Percentiles rank a stretch among this genome's conserved stretches.
Evolutionary conservation across 108 stramenopile species (phyloP).

Genomic region (Nitzschia palea): DNA sequence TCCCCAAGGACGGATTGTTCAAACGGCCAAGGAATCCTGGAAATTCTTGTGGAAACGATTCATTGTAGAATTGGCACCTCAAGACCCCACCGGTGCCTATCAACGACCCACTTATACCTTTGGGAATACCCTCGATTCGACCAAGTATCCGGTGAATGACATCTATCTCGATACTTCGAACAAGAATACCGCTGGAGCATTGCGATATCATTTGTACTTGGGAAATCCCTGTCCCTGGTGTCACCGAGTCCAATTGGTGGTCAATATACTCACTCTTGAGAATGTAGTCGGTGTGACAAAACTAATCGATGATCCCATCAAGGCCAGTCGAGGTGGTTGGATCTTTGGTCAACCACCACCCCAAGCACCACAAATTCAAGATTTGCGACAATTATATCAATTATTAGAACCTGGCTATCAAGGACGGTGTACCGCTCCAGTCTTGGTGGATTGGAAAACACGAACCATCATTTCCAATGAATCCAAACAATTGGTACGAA

Average conservation of each 20-base stretch:
- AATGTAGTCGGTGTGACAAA: slow-evolving; percentile 56
- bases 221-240: slow-evolving; percentile 94
- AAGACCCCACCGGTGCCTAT: slow-evolving; percentile 48
- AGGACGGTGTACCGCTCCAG: slow-evolving; percentile 88
- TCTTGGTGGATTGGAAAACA: slow-evolving; percentile 76
- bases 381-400: slow-evolving; percentile 52
- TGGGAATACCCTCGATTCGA: neutral
- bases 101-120: slow-evolving; percentile 53
- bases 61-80: slow-evolving; percentile 65
- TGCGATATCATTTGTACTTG: slow-evolving; percentile 88
- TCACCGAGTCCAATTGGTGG: slow-evolving; percentile 59
- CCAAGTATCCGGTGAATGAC: neutral
- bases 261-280: slow-evolving; percentile 47
- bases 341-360: slow-evolving; percentile 44
- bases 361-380: slow-evolving; percentile 17
- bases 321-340: slow-evolving; percentile 89
- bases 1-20: slow-evolving; percentile 51
- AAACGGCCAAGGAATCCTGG: slow-evolving; percentile 54
- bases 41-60: slow-evolving; percentile 56
- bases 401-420: slow-evolving; percentile 58
- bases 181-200: slow-evolving; percentile 47
- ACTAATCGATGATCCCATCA: slow-evolving; percentile 75
- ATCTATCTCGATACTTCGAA: neutral
- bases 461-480: slow-evolving; percentile 87
- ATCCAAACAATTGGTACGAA: slow-evolving; percentile 80